Conservation (phyloP, 1,284 basidiomycete genomes). For the Puccinia hordei region DNA sequence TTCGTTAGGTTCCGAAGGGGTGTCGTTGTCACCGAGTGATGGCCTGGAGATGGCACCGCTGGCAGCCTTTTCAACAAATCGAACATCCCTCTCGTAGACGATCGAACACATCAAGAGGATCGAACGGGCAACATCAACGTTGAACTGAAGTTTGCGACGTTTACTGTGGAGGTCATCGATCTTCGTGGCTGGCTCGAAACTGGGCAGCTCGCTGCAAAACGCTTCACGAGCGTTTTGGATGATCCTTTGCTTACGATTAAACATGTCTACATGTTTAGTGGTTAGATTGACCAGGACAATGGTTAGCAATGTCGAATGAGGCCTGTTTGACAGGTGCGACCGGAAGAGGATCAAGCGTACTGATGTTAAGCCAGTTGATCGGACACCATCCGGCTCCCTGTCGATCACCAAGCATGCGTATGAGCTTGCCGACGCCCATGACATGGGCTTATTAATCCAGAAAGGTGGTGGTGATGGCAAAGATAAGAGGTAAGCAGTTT, state of each 20-base stretch:
- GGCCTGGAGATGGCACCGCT: slow-evolving; percentile 27
- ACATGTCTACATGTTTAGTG: background rate
- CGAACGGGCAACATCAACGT: slow-evolving; percentile 40
- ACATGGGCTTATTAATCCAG: slow-evolving; percentile 6
- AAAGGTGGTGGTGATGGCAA: background rate
- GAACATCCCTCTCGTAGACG: slow-evolving; percentile 33
- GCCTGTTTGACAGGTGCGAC: background rate
- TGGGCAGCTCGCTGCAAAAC: slow-evolving; percentile 9
- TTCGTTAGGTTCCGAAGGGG: slow-evolving; percentile 20
- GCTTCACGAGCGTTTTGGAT: slow-evolving; percentile 27
- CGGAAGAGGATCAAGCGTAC: background rate
- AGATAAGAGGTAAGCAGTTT: background rate
- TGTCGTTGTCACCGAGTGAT: slow-evolving; percentile 21
- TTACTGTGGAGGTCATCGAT: slow-evolving; percentile 9
- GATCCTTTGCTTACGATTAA: slow-evolving; percentile 23
- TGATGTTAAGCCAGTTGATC: slow-evolving; percentile 48
- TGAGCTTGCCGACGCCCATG: slow-evolving; percentile 32
- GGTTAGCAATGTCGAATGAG: background rate
- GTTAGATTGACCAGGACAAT: background rate
- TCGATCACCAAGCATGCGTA: slow-evolving; percentile 26
- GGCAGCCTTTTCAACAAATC: slow-evolving; percentile 21
- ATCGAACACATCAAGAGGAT: slow-evolving; percentile 44
- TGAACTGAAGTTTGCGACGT: slow-evolving; percentile 29
- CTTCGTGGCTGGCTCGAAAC: slow-evolving; percentile 21
- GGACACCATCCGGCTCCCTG: slow-evolving; percentile 40